Base-by-base conservation (phyloP, 2,329 filamentous ascomycete genomes). In the Phoma sp. region DNA sequence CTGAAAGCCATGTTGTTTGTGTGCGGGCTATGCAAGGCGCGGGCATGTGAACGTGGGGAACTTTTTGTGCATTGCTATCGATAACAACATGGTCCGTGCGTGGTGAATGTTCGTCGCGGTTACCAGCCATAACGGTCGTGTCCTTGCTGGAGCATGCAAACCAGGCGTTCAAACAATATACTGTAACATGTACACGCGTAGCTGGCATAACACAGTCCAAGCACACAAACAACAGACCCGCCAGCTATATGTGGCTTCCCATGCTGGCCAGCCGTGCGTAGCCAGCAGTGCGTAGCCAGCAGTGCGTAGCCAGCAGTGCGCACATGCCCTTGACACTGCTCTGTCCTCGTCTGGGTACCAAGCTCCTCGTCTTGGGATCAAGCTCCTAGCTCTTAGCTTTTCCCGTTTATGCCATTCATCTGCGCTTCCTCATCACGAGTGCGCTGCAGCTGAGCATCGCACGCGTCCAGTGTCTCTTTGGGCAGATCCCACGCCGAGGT, bases 1-100 rank as follows among this genome's bases (percentile, higher is more conserved):
- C 80, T 81, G 67, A 86, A 85, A 7, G 70, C 51, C 69, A 71
- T 71, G 25, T 54, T 61, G 43, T 11, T 9, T 46, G 4, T 22
- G 45, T n/a, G 11, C 9, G 18, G 27, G 37, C 40, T 43, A 18
- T 23, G 41, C 38, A 25, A 38, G 37, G 27, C 22, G 39, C 32
- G 10, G 32, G 47, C 47, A 51, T 47, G 52, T 56, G 52, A 50
- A 42, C 30, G 57, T 56, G 54, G 40, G 45, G 53, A 47, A 45
- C 30, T 56, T 60, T 58, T 58, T 52, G 43, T 18, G 48, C 14
- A 27, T 24, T 41, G 30, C 51, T 56, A 56, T 56, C 52, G 52
- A 56, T 56, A 42, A 51, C 32, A n/a, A 14, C 5, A 14, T 9
- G 27, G 52, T 27, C 43, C 38, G 40, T 51, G 42, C 24, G 7